These are phyloP conservation scores for Schrenkiella parvula DNA, from an alignment of 345 rosid genomes.

Conservation along the genomic window DNA sequence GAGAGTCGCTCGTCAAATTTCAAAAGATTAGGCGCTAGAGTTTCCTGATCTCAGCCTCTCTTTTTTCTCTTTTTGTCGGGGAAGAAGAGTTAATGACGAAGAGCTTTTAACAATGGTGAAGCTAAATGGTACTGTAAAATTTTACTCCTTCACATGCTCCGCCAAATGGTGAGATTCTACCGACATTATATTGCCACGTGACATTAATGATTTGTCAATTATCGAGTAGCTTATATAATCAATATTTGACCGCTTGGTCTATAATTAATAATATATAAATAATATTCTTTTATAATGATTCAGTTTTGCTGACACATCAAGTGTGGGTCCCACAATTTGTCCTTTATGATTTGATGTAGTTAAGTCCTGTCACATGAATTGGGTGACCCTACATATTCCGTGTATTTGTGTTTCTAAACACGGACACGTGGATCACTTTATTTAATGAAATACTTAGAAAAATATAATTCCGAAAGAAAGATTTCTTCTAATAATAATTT, in stretches of 20 bases:
- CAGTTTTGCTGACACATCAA: not conserved
- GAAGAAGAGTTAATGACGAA: constrained; percentile 10
- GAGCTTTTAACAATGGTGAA: not conserved
- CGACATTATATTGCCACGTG: constrained; percentile 17
- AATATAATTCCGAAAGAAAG: not conserved
- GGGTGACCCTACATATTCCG: not conserved
- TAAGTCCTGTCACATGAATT: not conserved
- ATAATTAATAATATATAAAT: no score
- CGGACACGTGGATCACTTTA: not conserved
- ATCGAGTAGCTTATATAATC: no score
- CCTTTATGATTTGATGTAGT: not conserved
- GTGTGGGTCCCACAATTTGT: not conserved
- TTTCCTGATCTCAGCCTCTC: not conserved
- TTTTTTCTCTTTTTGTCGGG: not conserved
- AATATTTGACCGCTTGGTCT: no score
- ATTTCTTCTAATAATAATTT: no score
- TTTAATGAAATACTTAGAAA: not conserved
- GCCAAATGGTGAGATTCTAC: not conserved
- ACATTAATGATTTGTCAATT: no score
- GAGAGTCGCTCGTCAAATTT: not conserved
- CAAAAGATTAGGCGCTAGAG: not conserved
- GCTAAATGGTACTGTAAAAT: not conserved
- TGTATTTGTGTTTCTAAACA: no score
- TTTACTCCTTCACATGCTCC: not conserved
- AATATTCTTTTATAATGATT: no score